These are phyloP conservation scores for Penicillium longicatenatum DNA, from an alignment of 495 filamentous ascomycete genomes.

Conservation along the genomic window DNA sequence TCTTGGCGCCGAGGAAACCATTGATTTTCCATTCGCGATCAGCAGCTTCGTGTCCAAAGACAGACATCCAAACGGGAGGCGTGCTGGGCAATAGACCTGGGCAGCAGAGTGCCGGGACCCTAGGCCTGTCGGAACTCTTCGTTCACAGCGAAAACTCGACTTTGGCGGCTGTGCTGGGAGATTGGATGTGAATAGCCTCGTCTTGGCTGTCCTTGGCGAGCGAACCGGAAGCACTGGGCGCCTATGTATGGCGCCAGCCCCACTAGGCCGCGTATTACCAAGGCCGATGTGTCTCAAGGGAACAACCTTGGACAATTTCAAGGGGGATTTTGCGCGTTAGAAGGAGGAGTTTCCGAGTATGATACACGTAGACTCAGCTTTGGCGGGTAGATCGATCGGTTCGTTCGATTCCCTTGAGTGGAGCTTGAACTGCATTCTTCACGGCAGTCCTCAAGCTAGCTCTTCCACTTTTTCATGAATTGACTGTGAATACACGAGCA, in stretches of 20 bases:
- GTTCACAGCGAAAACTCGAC: neutral
- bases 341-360: neutral
- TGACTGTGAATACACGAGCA: too few species aligned
- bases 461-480: too few species aligned
- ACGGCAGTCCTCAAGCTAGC: too few species aligned
- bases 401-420: too few species aligned
- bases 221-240: slow-evolving; percentile 3
- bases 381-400: too few species aligned
- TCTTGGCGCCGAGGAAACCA: neutral
- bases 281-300: neutral
- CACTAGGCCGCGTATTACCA: slow-evolving; percentile 15
- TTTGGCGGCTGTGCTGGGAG: slow-evolving; percentile 4
- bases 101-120: neutral
- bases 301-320: neutral
- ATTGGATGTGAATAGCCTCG: slow-evolving; percentile 6
- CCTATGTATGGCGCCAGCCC: slow-evolving; percentile 7
- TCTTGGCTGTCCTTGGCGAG: slow-evolving; percentile 18
- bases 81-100: neutral
- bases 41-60: neutral
- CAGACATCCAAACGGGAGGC: neutral
- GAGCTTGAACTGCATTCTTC: too few species aligned
- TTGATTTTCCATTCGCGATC: neutral
- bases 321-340: neutral
- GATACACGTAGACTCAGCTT: too few species aligned
- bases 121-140: neutral